Conservation (phyloP, 106 monocot genomes). For the Gastrodia elata region DNA sequence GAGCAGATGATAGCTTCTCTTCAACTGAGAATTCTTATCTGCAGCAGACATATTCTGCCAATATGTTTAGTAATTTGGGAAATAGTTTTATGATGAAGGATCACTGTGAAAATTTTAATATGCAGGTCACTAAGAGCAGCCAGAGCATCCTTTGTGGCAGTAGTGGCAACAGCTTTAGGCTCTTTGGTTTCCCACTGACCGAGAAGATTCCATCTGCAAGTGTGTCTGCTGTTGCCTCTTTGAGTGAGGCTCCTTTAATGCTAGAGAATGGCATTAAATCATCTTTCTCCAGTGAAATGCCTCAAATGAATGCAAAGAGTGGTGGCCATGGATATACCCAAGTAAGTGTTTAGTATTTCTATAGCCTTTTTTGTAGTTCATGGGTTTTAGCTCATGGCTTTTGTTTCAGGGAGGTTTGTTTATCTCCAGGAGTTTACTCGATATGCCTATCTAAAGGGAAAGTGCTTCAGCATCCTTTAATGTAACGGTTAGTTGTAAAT, state of each 20-base stretch:
- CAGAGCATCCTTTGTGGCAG: neutral
- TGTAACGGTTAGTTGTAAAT: neutral
- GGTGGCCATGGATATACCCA: constrained; percentile 23
- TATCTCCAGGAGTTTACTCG: constrained; percentile 2
- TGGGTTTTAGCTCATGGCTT: neutral
- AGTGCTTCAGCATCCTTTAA: neutral
- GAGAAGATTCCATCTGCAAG: constrained; percentile 26
- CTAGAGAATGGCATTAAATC: constrained; percentile 15
- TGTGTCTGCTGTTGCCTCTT: constrained; percentile 9
- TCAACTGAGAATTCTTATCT: neutral
- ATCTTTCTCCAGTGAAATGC: constrained; percentile 10
- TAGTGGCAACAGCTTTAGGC: constrained; percentile 37
- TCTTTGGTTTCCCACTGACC: constrained; percentile 84
- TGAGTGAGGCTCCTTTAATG: constrained; percentile 6
- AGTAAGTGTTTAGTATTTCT: constrained; percentile 10
- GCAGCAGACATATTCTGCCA: neutral
- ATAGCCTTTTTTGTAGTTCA: neutral
- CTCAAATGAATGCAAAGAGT: constrained; percentile 14
- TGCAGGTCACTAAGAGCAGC: constrained; percentile 5
- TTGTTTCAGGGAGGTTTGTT: constrained; percentile 4
- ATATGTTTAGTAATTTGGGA: neutral
- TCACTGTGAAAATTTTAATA: constrained; percentile 7
- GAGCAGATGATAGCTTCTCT: constrained; percentile 1
- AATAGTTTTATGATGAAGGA: constrained; percentile 6
- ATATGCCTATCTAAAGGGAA: constrained; percentile 3